These are phyloP conservation scores for Metschnikowia lachancei DNA, from an alignment of 805 yeast species.

Conservation along the genomic window DNA sequence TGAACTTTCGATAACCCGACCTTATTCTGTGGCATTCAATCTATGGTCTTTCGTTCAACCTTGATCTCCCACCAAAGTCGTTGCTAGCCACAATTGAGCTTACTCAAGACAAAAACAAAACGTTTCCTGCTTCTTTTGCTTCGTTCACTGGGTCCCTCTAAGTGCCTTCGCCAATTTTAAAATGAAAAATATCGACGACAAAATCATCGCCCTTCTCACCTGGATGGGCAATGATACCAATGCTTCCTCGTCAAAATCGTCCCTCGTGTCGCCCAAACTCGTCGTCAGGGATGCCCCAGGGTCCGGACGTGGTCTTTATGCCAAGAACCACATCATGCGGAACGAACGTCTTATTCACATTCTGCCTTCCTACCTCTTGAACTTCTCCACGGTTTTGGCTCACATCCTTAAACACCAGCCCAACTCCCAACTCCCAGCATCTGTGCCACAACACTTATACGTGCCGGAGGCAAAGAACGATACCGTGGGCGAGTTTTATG, in stretches of 20 bases:
- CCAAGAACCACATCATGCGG: constrained; percentile 34
- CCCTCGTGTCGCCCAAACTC: constrained; percentile 39
- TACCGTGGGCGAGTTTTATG: constrained; percentile 31
- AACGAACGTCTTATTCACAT: constrained; percentile 52
- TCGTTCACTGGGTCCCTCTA: not conserved
- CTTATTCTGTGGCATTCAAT: too few relatives aligned
- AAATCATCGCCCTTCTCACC: constrained; percentile 21
- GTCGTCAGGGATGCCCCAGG: constrained; percentile 38
- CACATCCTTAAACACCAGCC: constrained; percentile 45
- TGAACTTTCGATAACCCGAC: too few relatives aligned
- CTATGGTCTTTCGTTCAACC: too few relatives aligned
- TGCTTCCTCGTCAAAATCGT: constrained; percentile 2
- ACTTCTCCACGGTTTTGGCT: constrained; percentile 48
- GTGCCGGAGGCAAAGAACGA: constrained; percentile 29
- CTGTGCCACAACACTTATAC: constrained; percentile 20
- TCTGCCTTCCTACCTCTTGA: constrained; percentile 57
- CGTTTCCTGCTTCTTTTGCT: not conserved
- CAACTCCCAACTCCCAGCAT: constrained; percentile 26
- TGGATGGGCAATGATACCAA: constrained; percentile 24
- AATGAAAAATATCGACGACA: constrained; percentile 15
- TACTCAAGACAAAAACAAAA: not conserved
- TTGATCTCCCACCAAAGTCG: too few relatives aligned
- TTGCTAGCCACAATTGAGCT: too few relatives aligned
- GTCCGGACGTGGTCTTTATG: constrained; percentile 65
- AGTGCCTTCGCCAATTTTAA: not conserved